These are phyloP conservation scores for Extremus antarcticus DNA, from an alignment of 495 filamentous ascomycete genomes.

Conservation along the genomic window DNA sequence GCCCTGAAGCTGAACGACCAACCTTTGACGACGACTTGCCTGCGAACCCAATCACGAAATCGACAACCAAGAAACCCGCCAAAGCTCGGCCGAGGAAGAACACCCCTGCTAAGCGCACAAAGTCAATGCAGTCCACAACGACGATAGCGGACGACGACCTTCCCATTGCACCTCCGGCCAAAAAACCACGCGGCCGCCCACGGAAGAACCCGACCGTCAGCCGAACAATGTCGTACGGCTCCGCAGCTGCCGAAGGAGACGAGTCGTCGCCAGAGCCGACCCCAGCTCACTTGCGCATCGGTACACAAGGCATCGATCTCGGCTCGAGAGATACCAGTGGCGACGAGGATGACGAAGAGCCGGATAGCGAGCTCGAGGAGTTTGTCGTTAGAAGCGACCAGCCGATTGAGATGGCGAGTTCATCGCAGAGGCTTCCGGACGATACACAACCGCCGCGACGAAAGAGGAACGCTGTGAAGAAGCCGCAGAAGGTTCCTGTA, in stretches of 20 bases:
- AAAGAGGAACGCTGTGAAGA: background rate
- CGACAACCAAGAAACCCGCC: background rate
- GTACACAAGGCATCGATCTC: slow-evolving; percentile 23
- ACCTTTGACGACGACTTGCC: slow-evolving; percentile 10
- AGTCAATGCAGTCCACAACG: background rate
- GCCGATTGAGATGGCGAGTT: slow-evolving; percentile 7
- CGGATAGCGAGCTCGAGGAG: slow-evolving; percentile 21
- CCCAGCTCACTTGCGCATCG: slow-evolving; percentile 17
- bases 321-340: slow-evolving; percentile 19
- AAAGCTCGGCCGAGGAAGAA: background rate
- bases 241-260: slow-evolving; percentile 12
- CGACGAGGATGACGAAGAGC: slow-evolving; percentile 21
- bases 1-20: background rate
- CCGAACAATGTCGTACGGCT: slow-evolving; percentile 11
- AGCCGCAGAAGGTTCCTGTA: background rate
- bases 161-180: background rate
- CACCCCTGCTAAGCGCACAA: background rate
- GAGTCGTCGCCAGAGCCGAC: slow-evolving; percentile 16
- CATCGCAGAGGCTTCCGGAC: slow-evolving; percentile 7
- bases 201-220: slow-evolving; percentile 5
- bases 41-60: background rate
- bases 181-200: slow-evolving; percentile 7
- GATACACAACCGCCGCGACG: background rate
- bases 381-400: slow-evolving; percentile 21
- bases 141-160: background rate